Evolutionary conservation across 179 eudicot genomes (phyloP), one percentile per base, ranked within the genome.

Genomic region (Sideroxylon spinosum): DNA sequence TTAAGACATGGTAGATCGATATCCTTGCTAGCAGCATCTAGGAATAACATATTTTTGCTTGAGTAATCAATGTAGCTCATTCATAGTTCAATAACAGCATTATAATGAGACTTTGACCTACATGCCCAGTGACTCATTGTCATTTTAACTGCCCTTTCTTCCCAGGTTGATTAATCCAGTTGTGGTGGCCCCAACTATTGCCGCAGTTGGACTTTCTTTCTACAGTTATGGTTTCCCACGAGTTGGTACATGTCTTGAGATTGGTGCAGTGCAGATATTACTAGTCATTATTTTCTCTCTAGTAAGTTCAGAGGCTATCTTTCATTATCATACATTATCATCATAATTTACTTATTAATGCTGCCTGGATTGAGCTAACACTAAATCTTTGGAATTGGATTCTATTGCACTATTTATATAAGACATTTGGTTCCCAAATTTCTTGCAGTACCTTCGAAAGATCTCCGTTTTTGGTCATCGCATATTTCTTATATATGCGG

Each of bases 171-270:
- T 95, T 64, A 93, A 95, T 86, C 98, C 99, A 32, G 99, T 95
- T 79, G 99, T 95, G 81, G 98, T 95, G 81, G 84, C 98, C 81
- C 99, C 99, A 79, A 95, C 99, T 71, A 86, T 93, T 81, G 99
- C 99, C 70, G 98, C 97, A 61, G 97, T 95, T 48, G 99, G 98
- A 56, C 98, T 95, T 81, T 93, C 99, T 28, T 95, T 95, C 80
- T 95, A 91, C 79, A 91, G 97, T 84, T 95, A 95, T 78, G 99
- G 99, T 68, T 90, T 95, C 85, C 97, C 99, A 16, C 90, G 83
- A 83, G 91, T 95, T 78, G 99, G 99, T 77, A 84, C 93, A 13
- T 95, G 99, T 85, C 83, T 93, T 76, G 99, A 95, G 87, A 95
- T 95, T 80, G 99, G 99, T 79, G 90, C 85, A 53, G 77, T 90